Percentiles rank a stretch among this genome's conserved stretches.
These are phyloP conservation scores for Blastobotrys proliferans DNA, from an alignment of 1,139 yeast genomes.

Conservation along the genomic window DNA sequence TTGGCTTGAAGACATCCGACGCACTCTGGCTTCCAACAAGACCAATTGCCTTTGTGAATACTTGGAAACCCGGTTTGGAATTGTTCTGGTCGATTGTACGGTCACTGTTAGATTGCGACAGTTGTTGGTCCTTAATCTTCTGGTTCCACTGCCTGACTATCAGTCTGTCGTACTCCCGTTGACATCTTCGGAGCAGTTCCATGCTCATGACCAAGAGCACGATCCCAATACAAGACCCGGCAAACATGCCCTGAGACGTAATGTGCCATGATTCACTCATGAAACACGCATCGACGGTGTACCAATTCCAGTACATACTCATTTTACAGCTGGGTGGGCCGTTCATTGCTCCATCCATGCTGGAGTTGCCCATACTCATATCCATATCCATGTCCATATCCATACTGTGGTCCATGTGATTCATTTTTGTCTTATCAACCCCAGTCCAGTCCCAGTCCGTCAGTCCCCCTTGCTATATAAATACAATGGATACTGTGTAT, in stretches of 20 bases:
- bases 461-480: too few relatives aligned
- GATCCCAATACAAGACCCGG: slow-evolving; percentile 65
- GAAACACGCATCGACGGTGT: slow-evolving; percentile 60
- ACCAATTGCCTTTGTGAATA: background rate
- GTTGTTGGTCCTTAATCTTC: background rate
- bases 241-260: slow-evolving; percentile 55
- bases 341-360: background rate
- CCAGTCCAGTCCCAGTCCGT: too few relatives aligned
- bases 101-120: background rate
- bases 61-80: background rate
- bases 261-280: slow-evolving; percentile 64
- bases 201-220: slow-evolving; percentile 53
- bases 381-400: background rate
- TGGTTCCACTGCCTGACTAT: slow-evolving; percentile 31
- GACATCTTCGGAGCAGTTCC: slow-evolving; percentile 54
- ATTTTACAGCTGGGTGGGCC: slow-evolving; percentile 3
- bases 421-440: background rate
- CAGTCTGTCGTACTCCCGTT: slow-evolving; percentile 51
- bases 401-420: background rate
- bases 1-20: slow-evolving; percentile 31
- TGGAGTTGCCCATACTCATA: slow-evolving; percentile 4
- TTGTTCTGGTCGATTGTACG: background rate
- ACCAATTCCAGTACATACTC: slow-evolving; percentile 54
- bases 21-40: background rate
- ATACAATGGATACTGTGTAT: too few relatives aligned